Evolutionary conservation across 1,284 basidiomycete genomes (phyloP).

Genomic region (Thecaphora thlaspeos): DNA sequence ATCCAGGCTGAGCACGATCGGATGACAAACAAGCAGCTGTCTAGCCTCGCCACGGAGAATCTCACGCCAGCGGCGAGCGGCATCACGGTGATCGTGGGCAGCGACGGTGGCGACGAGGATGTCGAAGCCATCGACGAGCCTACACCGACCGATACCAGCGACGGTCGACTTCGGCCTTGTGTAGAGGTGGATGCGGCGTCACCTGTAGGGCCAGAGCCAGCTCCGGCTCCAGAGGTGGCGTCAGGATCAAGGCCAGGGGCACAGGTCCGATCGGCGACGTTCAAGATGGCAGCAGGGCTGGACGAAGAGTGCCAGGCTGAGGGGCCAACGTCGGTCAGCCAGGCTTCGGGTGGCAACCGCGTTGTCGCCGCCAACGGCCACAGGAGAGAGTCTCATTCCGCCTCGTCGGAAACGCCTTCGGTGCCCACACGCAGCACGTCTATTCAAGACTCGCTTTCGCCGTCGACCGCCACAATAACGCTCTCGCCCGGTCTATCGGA

Average conservation of each 20-base stretch:
- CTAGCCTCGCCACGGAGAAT: not conserved
- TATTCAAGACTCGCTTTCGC: not conserved
- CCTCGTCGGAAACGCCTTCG: not conserved
- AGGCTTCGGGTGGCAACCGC: not conserved
- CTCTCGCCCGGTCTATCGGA: constrained; percentile 17
- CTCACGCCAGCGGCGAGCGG: not conserved
- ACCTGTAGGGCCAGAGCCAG: too few relatives aligned
- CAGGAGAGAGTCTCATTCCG: not conserved
- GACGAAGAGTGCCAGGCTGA: not conserved
- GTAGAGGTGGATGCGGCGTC: too few relatives aligned
- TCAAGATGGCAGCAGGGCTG: not conserved
- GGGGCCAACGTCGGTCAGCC: not conserved
- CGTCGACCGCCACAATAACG: not conserved
- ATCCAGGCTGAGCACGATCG: not conserved
- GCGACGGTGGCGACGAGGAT: not conserved
- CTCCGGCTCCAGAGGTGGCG: too few relatives aligned
- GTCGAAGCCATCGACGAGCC: not conserved
- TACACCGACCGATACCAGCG: too few relatives aligned
- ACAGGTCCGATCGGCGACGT: not conserved
- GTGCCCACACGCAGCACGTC: not conserved
- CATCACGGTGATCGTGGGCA: not conserved
- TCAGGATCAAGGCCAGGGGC: too few relatives aligned
- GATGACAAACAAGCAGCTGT: not conserved
- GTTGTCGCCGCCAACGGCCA: not conserved
- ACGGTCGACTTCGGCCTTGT: too few relatives aligned